phyloP scores from a whole-genome alignment of 108 stramenopile species.

The Mayamaea pseudoterrestris region DNA sequence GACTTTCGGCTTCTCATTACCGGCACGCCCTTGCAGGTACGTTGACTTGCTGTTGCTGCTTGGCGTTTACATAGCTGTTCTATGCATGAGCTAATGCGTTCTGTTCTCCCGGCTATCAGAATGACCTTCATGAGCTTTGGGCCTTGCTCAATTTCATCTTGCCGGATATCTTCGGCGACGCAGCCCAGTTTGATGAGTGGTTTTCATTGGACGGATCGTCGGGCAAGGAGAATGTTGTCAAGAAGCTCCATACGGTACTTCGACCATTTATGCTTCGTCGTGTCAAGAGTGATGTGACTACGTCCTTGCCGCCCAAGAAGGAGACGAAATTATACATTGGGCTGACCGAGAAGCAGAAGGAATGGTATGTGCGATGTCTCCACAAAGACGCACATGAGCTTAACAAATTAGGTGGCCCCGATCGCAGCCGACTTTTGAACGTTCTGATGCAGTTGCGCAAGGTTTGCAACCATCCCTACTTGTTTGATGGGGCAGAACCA shows the following conservation, averaged over 20 bases:
- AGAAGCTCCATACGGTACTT: slow-evolving; percentile 93
- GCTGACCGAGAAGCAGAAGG: slow-evolving; percentile 90
- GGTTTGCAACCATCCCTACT: slow-evolving; percentile 99
- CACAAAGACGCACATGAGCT: slow-evolving; percentile 87
- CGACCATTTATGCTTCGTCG: slow-evolving; percentile 97
- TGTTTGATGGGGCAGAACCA: slow-evolving; percentile 95
- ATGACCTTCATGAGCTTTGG: slow-evolving; percentile 92
- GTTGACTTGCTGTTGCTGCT: slow-evolving; percentile 8
- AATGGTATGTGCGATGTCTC: slow-evolving; percentile 90
- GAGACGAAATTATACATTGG: slow-evolving; percentile 92
- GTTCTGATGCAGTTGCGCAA: slow-evolving; percentile 97
- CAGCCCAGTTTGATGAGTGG: slow-evolving; percentile 95
- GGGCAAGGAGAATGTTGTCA: slow-evolving; percentile 88
- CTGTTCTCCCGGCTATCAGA: slow-evolving; percentile 19
- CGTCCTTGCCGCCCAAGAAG: slow-evolving; percentile 89
- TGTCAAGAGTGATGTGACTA: slow-evolving; percentile 96
- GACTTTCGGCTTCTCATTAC: slow-evolving; percentile 89
- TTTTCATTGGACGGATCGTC: slow-evolving; percentile 64
- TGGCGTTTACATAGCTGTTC: slow-evolving; percentile 3
- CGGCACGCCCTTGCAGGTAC: slow-evolving; percentile 83
- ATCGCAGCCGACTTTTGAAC: slow-evolving; percentile 84
- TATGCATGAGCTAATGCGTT: not conserved
- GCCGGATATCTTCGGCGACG: slow-evolving; percentile 91
- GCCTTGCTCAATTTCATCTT: slow-evolving; percentile 88
- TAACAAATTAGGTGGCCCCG: slow-evolving; percentile 89